Base-by-base conservation (phyloP, 306 rosid species). In the Prosopis cineraria region DNA sequence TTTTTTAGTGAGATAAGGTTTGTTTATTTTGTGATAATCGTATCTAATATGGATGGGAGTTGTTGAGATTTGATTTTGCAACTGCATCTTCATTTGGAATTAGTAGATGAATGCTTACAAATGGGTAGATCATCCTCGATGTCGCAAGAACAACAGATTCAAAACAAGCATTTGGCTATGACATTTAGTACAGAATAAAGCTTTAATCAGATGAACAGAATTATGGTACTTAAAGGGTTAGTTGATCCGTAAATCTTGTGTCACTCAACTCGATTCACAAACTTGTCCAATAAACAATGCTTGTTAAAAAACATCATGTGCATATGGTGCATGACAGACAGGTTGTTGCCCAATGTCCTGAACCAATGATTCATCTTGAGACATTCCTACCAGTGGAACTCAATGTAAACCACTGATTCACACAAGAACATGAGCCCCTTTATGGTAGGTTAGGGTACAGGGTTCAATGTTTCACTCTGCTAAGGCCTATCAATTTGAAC, bases 341-440 rank as follows among this genome's bases (percentile, higher is more conserved):
- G 64, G 11, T 29, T 31, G 53, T 43, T 67, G 34, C 45, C 56
- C 30, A 31, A 13, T 56, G 45, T 73, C 68, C 11, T 40, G 58
- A 52, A 39, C 66, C 20, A 25, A 60, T 44, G 52, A 74, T 31
- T 74, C 63, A 68, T 53, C 59, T 58, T 25, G 70, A 76, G 40
- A 48, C 55, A 80, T 76, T 45, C 30, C 6, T 79, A 29, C 20
- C 5, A 43, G 39, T 68, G 55, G 53, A 67, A 40, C 16, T 24
- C 31, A 37, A 5, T 22, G 1, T 37, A 66, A 22, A 39, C 33
- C 72, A 39, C 33, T 17, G 13, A 31, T 17, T 17, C 10, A 17
- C 55, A 7, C 4, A 20, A 52, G 11, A 22, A 27, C 44, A 34
- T 17, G 27, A 31, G 44, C 27, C 14, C 48, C 72, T 16, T 37